Evolutionary conservation across 768 basidiomycete genomes (phyloP), one percentile per base, ranked within the genome.

Genomic region (Tephrocybe sp.): DNA sequence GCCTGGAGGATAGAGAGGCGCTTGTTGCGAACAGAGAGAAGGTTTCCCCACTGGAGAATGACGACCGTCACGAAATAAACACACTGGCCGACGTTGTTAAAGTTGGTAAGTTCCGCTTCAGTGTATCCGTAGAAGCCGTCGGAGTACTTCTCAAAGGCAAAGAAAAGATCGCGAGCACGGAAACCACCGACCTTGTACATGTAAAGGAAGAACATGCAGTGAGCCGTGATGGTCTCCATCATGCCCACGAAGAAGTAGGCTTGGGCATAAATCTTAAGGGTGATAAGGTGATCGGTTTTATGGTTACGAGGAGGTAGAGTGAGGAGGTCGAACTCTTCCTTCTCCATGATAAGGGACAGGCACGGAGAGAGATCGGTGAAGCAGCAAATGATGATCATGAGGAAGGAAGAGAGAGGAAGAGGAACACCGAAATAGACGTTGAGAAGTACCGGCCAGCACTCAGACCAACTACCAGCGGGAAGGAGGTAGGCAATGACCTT

Each of bases 391-490:
- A 57, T 49, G 47, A 52, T 42, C 52, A 49, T 49, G 44, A 54
- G 53, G 47, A 48, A 54, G 4, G 79, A 78, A 57, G 74, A 77
- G 39, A 84, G 67, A 11, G 77, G 67, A 47, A 80, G 73, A 48
- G 81, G 83, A 63, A 84, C 76, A 48, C 83, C 83, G 33, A 83
- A 61, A 58, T 82, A 64, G 35, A 82, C 78, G 52, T 80, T 83
- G 42, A 74, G 53, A 13, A 84, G 68, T 45, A 85, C 79, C 1
- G 68, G 69, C 68, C 80, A 73, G 51, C 83, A 75, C 55, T 84
- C 80, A 16, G 79, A 76, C 66, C 81, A 84, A 20, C 75, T 76
- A 26, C 79, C 77, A 19, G 76, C 74, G 4, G 75, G 74, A 64
- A 75, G 68, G 11, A 76, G 57, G 49, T 74, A 72, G 17, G 72